These are phyloP conservation scores for Skeletonema grethae DNA, from an alignment of 108 stramenopile genomes.

Conservation along the genomic window DNA sequence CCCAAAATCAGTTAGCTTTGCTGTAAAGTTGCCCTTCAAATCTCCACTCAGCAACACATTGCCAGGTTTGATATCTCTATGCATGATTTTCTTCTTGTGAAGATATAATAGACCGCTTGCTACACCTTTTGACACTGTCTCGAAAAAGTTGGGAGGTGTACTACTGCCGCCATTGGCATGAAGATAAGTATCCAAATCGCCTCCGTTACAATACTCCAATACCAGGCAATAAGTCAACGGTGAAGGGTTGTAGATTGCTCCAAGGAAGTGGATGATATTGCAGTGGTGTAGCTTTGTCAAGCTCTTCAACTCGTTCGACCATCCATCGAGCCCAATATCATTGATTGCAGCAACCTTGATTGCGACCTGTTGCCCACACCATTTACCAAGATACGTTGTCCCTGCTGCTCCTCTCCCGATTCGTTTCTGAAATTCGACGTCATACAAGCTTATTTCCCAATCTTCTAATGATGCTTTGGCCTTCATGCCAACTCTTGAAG, in stretches of 20 bases:
- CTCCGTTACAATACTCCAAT: constrained; percentile 74
- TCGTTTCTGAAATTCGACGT: constrained; percentile 65
- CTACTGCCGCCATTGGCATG: constrained; percentile 7
- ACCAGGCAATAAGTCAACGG: constrained; percentile 76
- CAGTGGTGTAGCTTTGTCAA: constrained; percentile 73
- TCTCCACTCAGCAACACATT: constrained; percentile 64
- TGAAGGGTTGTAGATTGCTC: constrained; percentile 63
- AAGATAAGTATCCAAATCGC: constrained; percentile 56
- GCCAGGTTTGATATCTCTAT: constrained; percentile 68
- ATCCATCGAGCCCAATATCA: constrained; percentile 72
- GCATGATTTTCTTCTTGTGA: constrained; percentile 59
- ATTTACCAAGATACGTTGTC: constrained; percentile 75
- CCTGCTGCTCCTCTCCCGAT: constrained; percentile 67
- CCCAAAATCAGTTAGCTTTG: constrained; percentile 79
- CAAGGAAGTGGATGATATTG: constrained; percentile 72
- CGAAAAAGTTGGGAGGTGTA: constrained; percentile 70
- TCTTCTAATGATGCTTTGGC: constrained; percentile 43
- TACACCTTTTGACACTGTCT: constrained; percentile 53
- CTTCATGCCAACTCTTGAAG: constrained; percentile 25
- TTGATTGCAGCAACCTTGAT: constrained; percentile 73
- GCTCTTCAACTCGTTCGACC: constrained; percentile 62
- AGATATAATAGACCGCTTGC: constrained; percentile 67
- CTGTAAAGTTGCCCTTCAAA: constrained; percentile 54
- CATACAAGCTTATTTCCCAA: constrained; percentile 77
- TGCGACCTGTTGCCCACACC: constrained; percentile 65